These are phyloP conservation scores for Penicillium canariense DNA, from an alignment of 495 filamentous ascomycete species.

Conservation along the genomic window DNA sequence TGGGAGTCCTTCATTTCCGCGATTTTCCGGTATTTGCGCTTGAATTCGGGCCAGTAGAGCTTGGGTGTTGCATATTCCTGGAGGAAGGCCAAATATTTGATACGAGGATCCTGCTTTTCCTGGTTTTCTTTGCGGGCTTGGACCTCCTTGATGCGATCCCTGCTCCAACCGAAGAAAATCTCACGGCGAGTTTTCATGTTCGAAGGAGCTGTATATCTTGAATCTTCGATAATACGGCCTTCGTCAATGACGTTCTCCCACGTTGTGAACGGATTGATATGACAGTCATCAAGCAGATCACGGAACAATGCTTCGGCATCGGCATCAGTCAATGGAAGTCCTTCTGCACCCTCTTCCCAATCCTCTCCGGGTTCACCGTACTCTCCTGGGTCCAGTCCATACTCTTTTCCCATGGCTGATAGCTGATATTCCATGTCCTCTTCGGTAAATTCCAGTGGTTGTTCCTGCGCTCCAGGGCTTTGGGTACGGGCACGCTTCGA, in stretches of 20 bases:
- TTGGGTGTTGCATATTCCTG: conserved; percentile 80
- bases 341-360: conserved; percentile 70
- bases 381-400: conserved; percentile 68
- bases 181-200: conserved; percentile 82
- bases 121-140: conserved; percentile 71
- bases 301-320: conserved; percentile 74
- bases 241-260: conserved; percentile 88
- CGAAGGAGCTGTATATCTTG: conserved; percentile 75
- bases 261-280: conserved; percentile 82
- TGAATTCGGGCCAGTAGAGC: conserved; percentile 96
- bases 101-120: conserved; percentile 80
- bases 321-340: conserved; percentile 61
- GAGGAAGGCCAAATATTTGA: conserved; percentile 81
- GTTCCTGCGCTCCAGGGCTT: conserved; percentile 48
- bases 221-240: conserved; percentile 78
- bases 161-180: conserved; percentile 77
- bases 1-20: conserved; percentile 73
- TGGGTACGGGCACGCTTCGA: conserved; percentile 68
- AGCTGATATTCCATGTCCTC: conserved; percentile 94
- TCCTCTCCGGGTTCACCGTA: conserved; percentile 64
- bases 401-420: conserved; percentile 78
- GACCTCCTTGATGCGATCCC: conserved; percentile 65
- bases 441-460: conserved; percentile 85
- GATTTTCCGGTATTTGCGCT: conserved; percentile 82
- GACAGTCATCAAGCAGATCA: conserved; percentile 78